Conservation (phyloP, 352 stramenopile species). For the Phytopythium montanum region DNA sequence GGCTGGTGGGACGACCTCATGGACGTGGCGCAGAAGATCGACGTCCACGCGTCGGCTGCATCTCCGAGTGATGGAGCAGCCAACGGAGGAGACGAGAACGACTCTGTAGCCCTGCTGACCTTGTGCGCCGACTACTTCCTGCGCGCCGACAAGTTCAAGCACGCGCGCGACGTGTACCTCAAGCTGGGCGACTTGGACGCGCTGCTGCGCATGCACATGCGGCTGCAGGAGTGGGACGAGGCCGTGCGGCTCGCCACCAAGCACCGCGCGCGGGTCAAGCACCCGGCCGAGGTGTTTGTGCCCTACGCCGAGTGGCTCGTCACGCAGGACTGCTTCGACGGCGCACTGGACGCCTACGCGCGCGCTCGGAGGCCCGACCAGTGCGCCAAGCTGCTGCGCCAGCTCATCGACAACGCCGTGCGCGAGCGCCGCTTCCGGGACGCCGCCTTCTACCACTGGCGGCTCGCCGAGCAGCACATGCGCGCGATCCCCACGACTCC, state of each 20-base stretch:
- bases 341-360: slow-evolving; percentile 90
- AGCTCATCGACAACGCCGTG: slow-evolving; percentile 90
- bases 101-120: slow-evolving; percentile 34
- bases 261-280: slow-evolving; percentile 69
- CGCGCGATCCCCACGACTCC: slow-evolving; percentile 22
- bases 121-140: slow-evolving; percentile 64
- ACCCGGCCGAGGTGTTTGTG: slow-evolving; percentile 89
- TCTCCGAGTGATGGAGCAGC: neutral
- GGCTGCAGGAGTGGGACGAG: slow-evolving; percentile 90
- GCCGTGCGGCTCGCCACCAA: slow-evolving; percentile 87
- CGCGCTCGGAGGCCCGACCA: slow-evolving; percentile 79
- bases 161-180: slow-evolving; percentile 76
- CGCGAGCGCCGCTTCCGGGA: slow-evolving; percentile 85
- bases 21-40: slow-evolving; percentile 61
- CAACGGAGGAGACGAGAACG: neutral
- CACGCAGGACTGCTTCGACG: slow-evolving; percentile 90
- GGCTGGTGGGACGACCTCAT: slow-evolving; percentile 87
- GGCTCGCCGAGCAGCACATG: slow-evolving; percentile 85
- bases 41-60: slow-evolving; percentile 29
- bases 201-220: slow-evolving; percentile 90
- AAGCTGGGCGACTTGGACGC: slow-evolving; percentile 80
- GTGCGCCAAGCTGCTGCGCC: slow-evolving; percentile 74
- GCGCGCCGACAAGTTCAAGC: slow-evolving; percentile 69
- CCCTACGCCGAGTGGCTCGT: slow-evolving; percentile 93
- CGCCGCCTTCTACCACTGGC: slow-evolving; percentile 92